Evolutionary conservation across 2,329 filamentous ascomycete species (phyloP).

Genomic region (Scedosporium minutisporum): DNA sequence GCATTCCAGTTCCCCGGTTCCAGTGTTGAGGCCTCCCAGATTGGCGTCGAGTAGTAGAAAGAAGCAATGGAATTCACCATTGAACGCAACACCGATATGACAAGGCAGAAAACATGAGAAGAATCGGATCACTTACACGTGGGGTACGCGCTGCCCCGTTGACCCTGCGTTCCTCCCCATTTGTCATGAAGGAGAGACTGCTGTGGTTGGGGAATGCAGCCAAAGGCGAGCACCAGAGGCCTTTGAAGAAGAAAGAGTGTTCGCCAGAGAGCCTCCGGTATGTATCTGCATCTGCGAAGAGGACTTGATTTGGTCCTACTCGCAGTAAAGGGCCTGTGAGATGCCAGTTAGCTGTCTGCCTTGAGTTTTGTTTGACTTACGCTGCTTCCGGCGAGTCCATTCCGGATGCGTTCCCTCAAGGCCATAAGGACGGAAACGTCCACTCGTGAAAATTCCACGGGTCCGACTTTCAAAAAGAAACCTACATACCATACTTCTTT

Average conservation of each 20-base stretch:
- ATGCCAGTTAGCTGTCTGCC: background rate
- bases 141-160: background rate
- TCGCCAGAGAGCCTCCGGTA: background rate
- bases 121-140: background rate
- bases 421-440: too few relatives aligned
- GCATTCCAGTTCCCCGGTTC: background rate
- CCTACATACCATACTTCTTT: background rate
- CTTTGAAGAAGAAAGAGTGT: background rate
- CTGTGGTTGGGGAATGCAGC: background rate
- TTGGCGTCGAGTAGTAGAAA: background rate
- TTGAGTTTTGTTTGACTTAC: background rate
- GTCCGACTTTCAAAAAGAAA: background rate
- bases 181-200: background rate
- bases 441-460: too few relatives aligned
- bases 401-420: too few relatives aligned
- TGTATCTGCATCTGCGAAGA: background rate
- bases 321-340: background rate
- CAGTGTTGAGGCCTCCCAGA: background rate
- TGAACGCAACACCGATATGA: too few relatives aligned
- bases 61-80: too few relatives aligned
- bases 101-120: background rate
- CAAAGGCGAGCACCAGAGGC: background rate
- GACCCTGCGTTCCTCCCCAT: background rate
- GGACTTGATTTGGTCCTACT: background rate
- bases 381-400: background rate